Base-by-base conservation (phyloP, 495 filamentous ascomycete genomes). In the Entonaema liquescens region DNA sequence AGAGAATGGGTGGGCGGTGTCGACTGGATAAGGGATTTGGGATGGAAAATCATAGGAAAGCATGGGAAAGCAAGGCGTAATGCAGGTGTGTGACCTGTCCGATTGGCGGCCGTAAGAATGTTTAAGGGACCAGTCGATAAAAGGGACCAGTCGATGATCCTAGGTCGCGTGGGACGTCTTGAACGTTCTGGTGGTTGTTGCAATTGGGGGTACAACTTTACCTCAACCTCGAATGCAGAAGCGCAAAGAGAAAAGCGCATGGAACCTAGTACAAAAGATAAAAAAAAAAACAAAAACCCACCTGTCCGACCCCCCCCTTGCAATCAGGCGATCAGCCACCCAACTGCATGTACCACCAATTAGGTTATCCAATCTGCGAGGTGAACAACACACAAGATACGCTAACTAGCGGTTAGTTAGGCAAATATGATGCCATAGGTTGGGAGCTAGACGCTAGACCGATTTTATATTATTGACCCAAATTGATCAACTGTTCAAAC, bases 131-230 rank as follows among this genome's bases (percentile, higher is more conserved):
- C 56, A 62, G 70, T 73, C 62, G 70, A 73, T 73, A 65, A 69
- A 65, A 72, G 64, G 70, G 65, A 65, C 65, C 56, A 62, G 70
- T 73, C 62, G 70, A 73, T 73, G 70, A 69, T 73, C 65, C 36
- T 2, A 64, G 54, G 70, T 69, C 70, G 70, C 70, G 70, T 73
- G 70, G 62, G 62, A 68, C 70, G 62, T 65, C n/a, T 60, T 36
- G 11, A 33, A 33, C 31, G 31, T 33, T 33, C 11, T 31, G 53
- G 29, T 56, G 53, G 29, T 56, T 15, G 29, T 56, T 67, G 64
- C 63, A 67, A 67, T 70, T 49, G 49, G 53, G 54, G 55, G 40
- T 31, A 50, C 58, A 66, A 55, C 17, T 58, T 67, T 57, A 50
- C 69, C 33, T 56, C 54, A 54, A 55, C 28, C 3, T 52, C 13